These are phyloP conservation scores for Sungouiella blattae DNA, from an alignment of 805 yeast genomes.

Conservation along the genomic window DNA sequence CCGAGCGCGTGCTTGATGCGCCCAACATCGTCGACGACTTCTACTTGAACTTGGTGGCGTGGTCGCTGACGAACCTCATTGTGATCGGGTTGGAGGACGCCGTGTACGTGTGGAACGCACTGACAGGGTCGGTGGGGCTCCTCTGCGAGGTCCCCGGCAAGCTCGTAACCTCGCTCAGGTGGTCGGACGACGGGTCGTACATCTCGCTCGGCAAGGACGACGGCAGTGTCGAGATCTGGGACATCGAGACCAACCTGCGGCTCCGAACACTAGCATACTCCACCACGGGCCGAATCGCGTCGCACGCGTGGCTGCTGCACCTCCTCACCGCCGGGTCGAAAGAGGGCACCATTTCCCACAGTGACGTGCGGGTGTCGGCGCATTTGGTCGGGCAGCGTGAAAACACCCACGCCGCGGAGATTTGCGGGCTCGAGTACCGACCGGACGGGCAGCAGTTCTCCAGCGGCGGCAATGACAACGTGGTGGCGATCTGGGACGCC, in stretches of 20 bases:
- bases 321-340: constrained; percentile 83
- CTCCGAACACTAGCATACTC: constrained; percentile 76
- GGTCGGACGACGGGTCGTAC: constrained; percentile 91
- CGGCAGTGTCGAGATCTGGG: constrained; percentile 92
- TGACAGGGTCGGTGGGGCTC: constrained; percentile 69
- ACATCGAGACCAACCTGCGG: constrained; percentile 69
- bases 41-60: constrained; percentile 77
- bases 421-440: constrained; percentile 88
- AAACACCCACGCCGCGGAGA: constrained; percentile 71
- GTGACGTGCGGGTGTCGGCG: constrained; percentile 82
- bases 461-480: constrained; percentile 91
- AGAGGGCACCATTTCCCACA: constrained; percentile 78
- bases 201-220: constrained; percentile 79
- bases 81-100: constrained; percentile 85
- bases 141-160: constrained; percentile 53
- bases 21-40: constrained; percentile 94
- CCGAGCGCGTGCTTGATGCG: constrained; percentile 92
- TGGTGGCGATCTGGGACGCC: constrained; percentile 91
- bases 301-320: constrained; percentile 83
- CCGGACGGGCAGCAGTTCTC: constrained; percentile 82
- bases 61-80: constrained; percentile 79
- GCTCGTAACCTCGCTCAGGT: constrained; percentile 66
- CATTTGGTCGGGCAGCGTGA: constrained; percentile 62
- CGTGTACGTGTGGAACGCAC: constrained; percentile 91
- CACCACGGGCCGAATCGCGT: constrained; percentile 69